Evolutionary conservation across 495 filamentous ascomycete genomes (phyloP).

Genomic region (Massariosphaeria phaeospora): DNA sequence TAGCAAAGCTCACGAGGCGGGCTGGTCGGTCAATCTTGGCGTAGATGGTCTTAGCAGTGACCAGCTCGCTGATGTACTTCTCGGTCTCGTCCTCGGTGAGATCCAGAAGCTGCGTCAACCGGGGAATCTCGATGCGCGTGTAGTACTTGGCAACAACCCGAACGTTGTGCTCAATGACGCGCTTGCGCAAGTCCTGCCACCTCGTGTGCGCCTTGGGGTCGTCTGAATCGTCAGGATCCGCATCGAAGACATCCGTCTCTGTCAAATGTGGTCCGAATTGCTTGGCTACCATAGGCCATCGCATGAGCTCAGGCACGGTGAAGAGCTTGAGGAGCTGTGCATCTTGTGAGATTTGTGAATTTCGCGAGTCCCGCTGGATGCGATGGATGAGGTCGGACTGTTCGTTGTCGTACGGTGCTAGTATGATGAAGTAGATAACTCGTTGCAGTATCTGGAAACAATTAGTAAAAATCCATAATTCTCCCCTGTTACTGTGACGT

Average conservation of each 20-base stretch:
- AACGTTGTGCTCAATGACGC: conserved; percentile 98
- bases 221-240: conserved; percentile 51
- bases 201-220: conserved; percentile 74
- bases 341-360: conserved; percentile 60
- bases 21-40: conserved; percentile 96
- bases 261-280: conserved; percentile 85
- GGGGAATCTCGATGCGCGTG: conserved; percentile 87
- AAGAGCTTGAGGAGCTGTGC: conserved; percentile 83
- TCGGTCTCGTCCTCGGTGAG: conserved; percentile 93
- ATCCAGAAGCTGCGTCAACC: conserved; percentile 83
- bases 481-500: conserved; percentile 39
- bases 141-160: conserved; percentile 98
- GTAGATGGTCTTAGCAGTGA: conserved; percentile 93
- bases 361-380: conserved; percentile 62
- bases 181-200: conserved; percentile 92
- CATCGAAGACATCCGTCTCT: conserved; percentile 81
- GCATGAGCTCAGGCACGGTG: conserved; percentile 94
- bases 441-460: conserved; percentile 71
- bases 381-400: conserved; percentile 96
- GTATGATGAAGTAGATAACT: conserved; percentile 94
- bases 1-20: conserved; percentile 83
- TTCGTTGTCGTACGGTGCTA: conserved; percentile 96
- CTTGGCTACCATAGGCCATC: conserved; percentile 88
- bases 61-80: conserved; percentile 91
- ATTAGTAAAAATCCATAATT: conserved; percentile 32